phyloP scores from a whole-genome alignment of 345 rosid species.

The Salix brachista region DNA sequence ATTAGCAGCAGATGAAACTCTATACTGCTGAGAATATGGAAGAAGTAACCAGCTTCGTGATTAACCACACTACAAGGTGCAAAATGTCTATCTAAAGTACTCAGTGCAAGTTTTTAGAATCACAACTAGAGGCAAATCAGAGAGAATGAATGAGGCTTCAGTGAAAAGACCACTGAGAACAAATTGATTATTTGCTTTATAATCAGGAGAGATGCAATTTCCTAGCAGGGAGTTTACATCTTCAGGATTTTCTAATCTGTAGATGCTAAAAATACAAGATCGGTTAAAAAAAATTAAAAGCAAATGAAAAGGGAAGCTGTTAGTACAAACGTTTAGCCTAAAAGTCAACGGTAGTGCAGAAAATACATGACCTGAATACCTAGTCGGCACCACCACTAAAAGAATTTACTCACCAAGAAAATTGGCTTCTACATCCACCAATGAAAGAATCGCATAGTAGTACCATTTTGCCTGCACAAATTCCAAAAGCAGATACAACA shows the following conservation, averaged over 20 bases:
- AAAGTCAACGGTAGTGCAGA: neutral
- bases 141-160: neutral
- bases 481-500: conserved; percentile 10
- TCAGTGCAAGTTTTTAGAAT: neutral
- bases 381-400: neutral
- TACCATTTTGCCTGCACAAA: conserved; percentile 83
- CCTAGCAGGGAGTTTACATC: neutral
- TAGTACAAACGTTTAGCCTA: neutral
- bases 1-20: neutral
- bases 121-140: neutral
- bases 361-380: neutral
- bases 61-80: neutral
- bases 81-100: too few species aligned
- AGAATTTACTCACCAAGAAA: conserved; percentile 66
- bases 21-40: neutral
- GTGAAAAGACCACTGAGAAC: neutral
- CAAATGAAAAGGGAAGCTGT: neutral
- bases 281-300: neutral
- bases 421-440: conserved; percentile 82
- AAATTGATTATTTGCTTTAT: neutral
- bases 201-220: neutral
- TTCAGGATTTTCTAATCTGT: neutral
- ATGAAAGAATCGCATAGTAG: conserved; percentile 61
- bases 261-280: neutral
- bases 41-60: conserved; percentile 5